Evolutionary conservation across 495 filamentous ascomycete species (phyloP), one percentile per base, ranked within the genome.

Genomic region (Melanomma pulvis-pyrius): DNA sequence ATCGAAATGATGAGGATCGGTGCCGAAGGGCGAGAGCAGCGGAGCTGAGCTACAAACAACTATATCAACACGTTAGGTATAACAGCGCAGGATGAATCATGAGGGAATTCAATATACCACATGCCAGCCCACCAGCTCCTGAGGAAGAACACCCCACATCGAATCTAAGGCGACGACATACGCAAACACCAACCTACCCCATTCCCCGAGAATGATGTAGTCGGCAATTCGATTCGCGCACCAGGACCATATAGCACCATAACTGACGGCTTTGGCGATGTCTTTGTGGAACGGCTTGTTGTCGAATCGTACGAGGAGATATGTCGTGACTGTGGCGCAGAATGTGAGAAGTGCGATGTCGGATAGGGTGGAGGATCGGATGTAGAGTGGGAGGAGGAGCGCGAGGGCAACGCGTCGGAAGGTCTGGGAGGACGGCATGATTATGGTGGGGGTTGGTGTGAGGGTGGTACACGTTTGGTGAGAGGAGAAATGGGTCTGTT

Each of bases 371-470:
- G 48, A 26, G n/a, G 24, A 22, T 17, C 59, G 59, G 17, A 53
- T 36, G 59, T 52, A 61, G 11, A 61, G 59, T n/a, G 59, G 59
- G 3, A 51, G 5, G 15, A 61, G 59, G 22, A 61, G 47, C 19
- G 29, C 59, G 15, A 53, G 17, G 1, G 29, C 47, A 39, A 32
- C 24, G 26, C 11, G 28, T 2, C 19, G 32, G n/a, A 44, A n/a
- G 36, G 19, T n/a, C 2, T 52, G 46, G 11, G 29, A 30, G 48
- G n/a, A 17, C 11, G 48, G 4, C 59, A 52, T 61, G 28, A 7
- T 36, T 39, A 11, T 6, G 19, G 12, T 7, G 41, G 30, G 54
- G 5, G 30, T 34, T 34, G 4, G 30, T 34, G 30, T 34, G 30
- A 12, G n/a, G n/a, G n/a, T n/a, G n/a, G n/a, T n/a, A n/a, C n/a